Conservation (phyloP, 2,329 filamentous ascomycete genomes). For the Cadophora sp. region DNA sequence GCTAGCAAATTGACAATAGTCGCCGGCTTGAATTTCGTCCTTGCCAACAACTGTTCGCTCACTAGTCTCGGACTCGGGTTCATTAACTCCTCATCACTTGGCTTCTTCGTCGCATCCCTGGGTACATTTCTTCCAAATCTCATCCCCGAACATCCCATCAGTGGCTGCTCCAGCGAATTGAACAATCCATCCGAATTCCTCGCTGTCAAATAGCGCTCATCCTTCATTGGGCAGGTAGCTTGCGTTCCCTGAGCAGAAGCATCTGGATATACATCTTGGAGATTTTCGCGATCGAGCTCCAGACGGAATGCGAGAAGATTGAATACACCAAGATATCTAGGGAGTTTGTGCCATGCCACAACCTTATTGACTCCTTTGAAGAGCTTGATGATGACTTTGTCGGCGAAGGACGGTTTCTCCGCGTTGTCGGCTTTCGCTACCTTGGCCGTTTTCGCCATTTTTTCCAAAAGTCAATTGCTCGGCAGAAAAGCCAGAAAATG, state of each 20-base stretch:
- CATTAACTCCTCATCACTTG: conserved; percentile 16
- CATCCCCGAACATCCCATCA: conserved; percentile 30
- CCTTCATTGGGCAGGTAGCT: conserved; percentile 27
- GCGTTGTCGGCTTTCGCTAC: not conserved
- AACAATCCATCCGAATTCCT: conserved; percentile 30
- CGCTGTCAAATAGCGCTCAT: conserved; percentile 21
- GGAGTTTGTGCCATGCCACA: conserved; percentile 28
- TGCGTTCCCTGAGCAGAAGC: conserved; percentile 22
- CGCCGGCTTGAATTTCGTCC: conserved; percentile 20
- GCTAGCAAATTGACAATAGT: conserved; percentile 30
- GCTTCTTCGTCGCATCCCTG: conserved; percentile 21
- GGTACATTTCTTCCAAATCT: conserved; percentile 29
- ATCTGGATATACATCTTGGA: conserved; percentile 27
- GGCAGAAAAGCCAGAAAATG: not conserved
- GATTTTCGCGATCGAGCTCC: conserved; percentile 27
- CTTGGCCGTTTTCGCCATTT: conserved; percentile 1
- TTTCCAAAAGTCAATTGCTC: conserved; percentile 6
- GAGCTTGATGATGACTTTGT: conserved; percentile 23
- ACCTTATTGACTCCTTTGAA: conserved; percentile 26
- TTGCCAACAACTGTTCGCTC: conserved; percentile 17
- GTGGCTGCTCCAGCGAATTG: conserved; percentile 23
- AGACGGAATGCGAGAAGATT: conserved; percentile 28
- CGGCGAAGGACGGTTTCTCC: conserved; percentile 16
- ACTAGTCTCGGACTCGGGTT: conserved; percentile 21
- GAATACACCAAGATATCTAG: conserved; percentile 25